A percentile compares a stretch with the other conserved stretches of the same genome.
These are phyloP conservation scores for Zasmidium angulare DNA, from an alignment of 2,329 filamentous ascomycete genomes.

Conservation along the genomic window DNA sequence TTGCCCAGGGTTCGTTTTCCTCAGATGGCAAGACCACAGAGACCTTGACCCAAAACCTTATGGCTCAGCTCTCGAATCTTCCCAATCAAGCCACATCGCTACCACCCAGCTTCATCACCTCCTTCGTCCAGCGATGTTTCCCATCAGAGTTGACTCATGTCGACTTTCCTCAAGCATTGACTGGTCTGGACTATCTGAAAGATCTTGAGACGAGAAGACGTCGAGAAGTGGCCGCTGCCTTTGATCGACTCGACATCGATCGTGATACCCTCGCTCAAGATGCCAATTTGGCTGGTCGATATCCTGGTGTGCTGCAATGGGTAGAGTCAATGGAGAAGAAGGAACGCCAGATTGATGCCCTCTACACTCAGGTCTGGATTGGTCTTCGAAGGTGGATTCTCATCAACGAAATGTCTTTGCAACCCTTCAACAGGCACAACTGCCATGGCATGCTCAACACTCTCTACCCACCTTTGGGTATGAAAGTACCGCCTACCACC, in stretches of 20 bases:
- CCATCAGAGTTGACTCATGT: conserved; percentile 56
- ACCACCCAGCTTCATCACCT: conserved; percentile 62
- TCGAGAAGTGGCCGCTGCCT: conserved; percentile 57
- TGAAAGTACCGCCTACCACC: conserved; percentile 44
- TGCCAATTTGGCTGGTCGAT: conserved; percentile 50
- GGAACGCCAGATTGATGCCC: conserved; percentile 52
- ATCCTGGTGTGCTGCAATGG: conserved; percentile 58
- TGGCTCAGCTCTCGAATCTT: conserved; percentile 58
- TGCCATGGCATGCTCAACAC: conserved; percentile 69
- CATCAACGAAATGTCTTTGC: conserved; percentile 63
- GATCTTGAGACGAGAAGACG: conserved; percentile 61
- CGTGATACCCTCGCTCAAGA: conserved; percentile 49
- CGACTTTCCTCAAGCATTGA: conserved; percentile 65
- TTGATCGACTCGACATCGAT: conserved; percentile 55
- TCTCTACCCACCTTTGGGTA: conserved; percentile 58
- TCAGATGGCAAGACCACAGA: conserved; percentile 35
- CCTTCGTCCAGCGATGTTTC: conserved; percentile 62
- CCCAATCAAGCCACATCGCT: conserved; percentile 62
- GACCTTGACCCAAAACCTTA: conserved; percentile 52
- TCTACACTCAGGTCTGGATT: conserved; percentile 63
- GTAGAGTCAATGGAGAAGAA: conserved; percentile 45
- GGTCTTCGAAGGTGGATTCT: conserved; percentile 64
- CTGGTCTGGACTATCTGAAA: conserved; percentile 65
- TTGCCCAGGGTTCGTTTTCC: conserved; percentile 30
- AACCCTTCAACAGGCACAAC: conserved; percentile 64